Evolutionary conservation across 192 early-diverging fungal genomes (phyloP), one percentile per base, ranked within the genome.

Genomic region (Obelidium mucronatum): DNA sequence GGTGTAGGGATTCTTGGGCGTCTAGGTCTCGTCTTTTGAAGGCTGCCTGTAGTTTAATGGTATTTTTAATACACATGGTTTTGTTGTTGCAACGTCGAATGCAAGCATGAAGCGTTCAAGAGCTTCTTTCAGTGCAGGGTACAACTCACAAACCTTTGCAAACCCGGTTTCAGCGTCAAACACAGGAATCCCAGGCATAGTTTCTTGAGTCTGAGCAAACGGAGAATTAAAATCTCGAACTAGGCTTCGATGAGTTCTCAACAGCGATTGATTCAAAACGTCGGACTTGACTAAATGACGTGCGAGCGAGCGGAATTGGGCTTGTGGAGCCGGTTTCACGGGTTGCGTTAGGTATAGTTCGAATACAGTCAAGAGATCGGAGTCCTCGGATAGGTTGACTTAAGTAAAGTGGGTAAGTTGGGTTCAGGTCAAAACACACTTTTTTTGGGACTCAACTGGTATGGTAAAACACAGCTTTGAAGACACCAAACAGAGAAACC

Each of bases 1-100:
- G 74, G 71, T 75, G 74, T 4, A 69, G 6, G 5, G 59, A 44
- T 70, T 75, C 74, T 17, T 30, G 8, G 30, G 5, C 5, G 33
- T 61, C 48, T 6, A 75, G 40, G 30, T 61, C 17, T 8, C 74
- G 64, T 22, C 61, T 15, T 13, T 13, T 61, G 31, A 75, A 75
- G 11, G 36, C 67, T 26, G 42, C 8, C 67, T 69, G 26, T 34
- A 2, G 22, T 24, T 19, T 2, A 17, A 24, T n/a, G 0, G 36
- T n/a, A n/a, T n/a, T n/a, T n/a, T n/a, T n/a, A n/a, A n/a, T n/a
- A n/a, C n/a, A 33, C 19, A 40, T 5, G 40, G 34, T 19, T 33
- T 8, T 37, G 39, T 26, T 37, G 3, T 31, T 15, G 13, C 2
- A 66, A 66, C 17, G 24, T 22, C 44, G 33, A 24, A 31, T 34